A percentile compares a stretch with the other conserved stretches of the same genome.
phyloP scores from a whole-genome alignment of 805 yeast species.

The Yamadazyma sp. region DNA sequence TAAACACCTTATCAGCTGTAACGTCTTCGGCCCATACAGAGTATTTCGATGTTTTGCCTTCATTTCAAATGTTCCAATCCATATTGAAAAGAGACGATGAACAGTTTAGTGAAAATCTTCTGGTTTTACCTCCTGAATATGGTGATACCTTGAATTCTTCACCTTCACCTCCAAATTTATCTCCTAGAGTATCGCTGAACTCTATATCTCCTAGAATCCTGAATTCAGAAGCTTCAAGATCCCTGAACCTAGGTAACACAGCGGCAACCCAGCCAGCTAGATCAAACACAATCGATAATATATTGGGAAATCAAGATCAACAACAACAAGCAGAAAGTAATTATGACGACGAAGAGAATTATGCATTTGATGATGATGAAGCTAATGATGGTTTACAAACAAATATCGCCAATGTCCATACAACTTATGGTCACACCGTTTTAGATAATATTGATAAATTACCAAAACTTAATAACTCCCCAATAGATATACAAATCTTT shows the following conservation, averaged over 20 bases:
- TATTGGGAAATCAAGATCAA: no score
- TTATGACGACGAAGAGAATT: conserved; percentile 16
- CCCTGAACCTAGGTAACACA: conserved; percentile 3
- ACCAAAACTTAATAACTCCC: conserved; percentile 40
- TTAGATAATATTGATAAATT: conserved; percentile 51
- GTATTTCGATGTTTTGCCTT: conserved; percentile 59
- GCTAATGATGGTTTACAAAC: conserved; percentile 9
- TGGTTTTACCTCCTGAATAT: conserved; percentile 34
- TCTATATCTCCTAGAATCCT: background rate
- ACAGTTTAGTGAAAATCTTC: conserved; percentile 34
- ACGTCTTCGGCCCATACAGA: conserved; percentile 32
- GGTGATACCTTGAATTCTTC: conserved; percentile 29
- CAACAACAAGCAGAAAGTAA: conserved; percentile 1
- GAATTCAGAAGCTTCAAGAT: conserved; percentile 6
- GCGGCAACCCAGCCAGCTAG: no score
- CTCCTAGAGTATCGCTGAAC: conserved; percentile 9
- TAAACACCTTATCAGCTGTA: conserved; percentile 19
- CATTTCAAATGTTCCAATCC: conserved; percentile 66
- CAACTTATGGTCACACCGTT: conserved; percentile 42
- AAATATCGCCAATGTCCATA: conserved; percentile 12
- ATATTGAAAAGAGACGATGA: conserved; percentile 40
- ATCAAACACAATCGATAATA: background rate
- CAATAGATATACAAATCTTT: conserved; percentile 46
- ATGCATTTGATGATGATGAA: conserved; percentile 15
- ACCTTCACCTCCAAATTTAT: conserved; percentile 24